Evolutionary conservation across 2,329 filamentous ascomycete species (phyloP), one percentile per base, ranked within the genome.

Genomic region (Exserohilum turcica): DNA sequence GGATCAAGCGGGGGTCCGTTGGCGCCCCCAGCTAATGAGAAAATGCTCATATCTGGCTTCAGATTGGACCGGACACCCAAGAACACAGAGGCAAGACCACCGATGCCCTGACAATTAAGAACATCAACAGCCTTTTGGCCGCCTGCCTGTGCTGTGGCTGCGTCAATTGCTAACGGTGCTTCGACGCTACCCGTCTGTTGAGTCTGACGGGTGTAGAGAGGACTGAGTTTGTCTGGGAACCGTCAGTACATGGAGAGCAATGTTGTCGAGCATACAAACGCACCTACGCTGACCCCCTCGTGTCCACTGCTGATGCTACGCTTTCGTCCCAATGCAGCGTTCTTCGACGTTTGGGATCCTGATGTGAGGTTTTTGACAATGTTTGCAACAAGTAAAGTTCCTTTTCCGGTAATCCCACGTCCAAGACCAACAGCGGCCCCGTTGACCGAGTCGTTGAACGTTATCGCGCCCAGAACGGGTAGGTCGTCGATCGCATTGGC

Each of bases 391-490:
- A 71, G 39, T n/a, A 71, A 56, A 0, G 63, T 65, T 6, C 62
- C 67, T 45, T 68, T 64, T 2, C 67, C 63, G 4, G 56, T 60
- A 6, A 71, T 35, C 2, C 68, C 68, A 13, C 66, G 52, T 7
- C 61, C 62, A 32, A 71, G 69, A 3, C 61, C 56, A 12, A 71
- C 60, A 13, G 60, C 59, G 4, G 62, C 61, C 4, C 68, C 68
- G 18, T 64, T 65, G 2, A 69, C 12, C 0, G 65, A 67, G 33
- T 71, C 68, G 24, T 71, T 59, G 49, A 70, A 71, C 1, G 40
- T 44, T 0, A 60, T 59, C 1, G 56, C 50, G 0, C 35, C 48
- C 49, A 71, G 39, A 0, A 58, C 42, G 3, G 67, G 63, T 5
- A 71, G 52, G 7, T 62, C 67, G 35, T 52, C 58, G 4, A 65